Base-by-base conservation (phyloP, 805 yeast species). In the Metschnikowia kofuensis region DNA sequence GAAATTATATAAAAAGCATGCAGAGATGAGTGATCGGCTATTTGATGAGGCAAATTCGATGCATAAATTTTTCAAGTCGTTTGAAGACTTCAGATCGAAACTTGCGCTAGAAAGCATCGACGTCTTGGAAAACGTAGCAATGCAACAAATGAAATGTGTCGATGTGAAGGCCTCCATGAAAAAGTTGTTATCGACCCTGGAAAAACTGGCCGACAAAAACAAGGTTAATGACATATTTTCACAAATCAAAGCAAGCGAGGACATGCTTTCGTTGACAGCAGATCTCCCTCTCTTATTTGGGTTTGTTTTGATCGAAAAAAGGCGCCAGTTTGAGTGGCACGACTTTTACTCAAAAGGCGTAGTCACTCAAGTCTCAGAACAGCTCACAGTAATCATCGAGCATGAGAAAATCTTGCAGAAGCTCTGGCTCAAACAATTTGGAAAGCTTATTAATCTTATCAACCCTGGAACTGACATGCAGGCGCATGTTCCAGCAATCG, bases 251-350 rank as follows among this genome's bases (percentile, higher is more conserved):
- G 50, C 48, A 9, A 55, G 65, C 21, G 77, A 73, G 54, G 71
- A 73, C 50, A 60, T 66, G 47, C 60, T 72, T 6, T 68, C 76
- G 2, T 55, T 72, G 37, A 80, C 85, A 0, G 72, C 80, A 12
- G 94, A 87, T 61, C 60, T 87, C 28, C 96, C 96, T 0, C 61
- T 86, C 11, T 65, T 86, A 1, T 85, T 86, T 61, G 94, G 94
- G 1, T 69, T 85, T n/a, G 77, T 81, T 63, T 52, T 85, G 2
- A 74, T 86, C 41, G 91, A 87, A 54, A 73, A 69, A 40, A 67
- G 84, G 44, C 70, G 89, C 44, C 79, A 85, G 55, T 67, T 69
- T 41, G 79, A 79, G 54, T 84, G 89, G 87, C 64, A 64, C 42
- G 76, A 73, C 50, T 71, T 66, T 60, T 61, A 61, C 50, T 63